phyloP scores from a whole-genome alignment of 1,284 basidiomycete genomes.

The Pholiota adiposa region DNA sequence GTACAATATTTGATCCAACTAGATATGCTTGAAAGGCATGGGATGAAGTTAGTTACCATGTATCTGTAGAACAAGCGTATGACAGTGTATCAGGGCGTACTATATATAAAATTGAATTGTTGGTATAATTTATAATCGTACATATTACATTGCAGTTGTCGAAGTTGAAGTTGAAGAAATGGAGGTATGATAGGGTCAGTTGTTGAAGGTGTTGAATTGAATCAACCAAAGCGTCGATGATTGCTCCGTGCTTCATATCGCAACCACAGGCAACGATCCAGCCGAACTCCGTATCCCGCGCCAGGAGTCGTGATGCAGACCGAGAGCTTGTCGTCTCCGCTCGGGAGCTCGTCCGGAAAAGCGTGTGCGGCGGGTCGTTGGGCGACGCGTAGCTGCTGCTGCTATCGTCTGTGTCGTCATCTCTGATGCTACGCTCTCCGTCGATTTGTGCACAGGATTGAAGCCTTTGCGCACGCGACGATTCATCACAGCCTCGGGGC shows the following conservation, averaged over 20 bases:
- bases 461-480: conserved; percentile 37
- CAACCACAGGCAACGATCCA: neutral
- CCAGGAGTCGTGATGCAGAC: neutral
- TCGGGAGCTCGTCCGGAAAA: conserved; percentile 22
- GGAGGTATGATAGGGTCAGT: neutral
- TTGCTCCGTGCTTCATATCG: neutral
- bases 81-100: no score
- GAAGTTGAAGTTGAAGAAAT: no score
- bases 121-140: no score
- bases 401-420: neutral
- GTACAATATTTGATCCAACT: neutral
- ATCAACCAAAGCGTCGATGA: no score
- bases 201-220: no score
- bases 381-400: neutral
- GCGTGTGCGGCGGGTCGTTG: conserved; percentile 9
- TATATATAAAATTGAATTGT: no score
- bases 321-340: conserved; percentile 17
- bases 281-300: neutral
- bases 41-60: neutral
- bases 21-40: neutral
- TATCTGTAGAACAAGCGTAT: neutral
- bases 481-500: conserved; percentile 38
- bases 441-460: conserved; percentile 18
- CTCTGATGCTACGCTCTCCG: neutral
- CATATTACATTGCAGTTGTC: no score